Evolutionary conservation across 345 rosid species (phyloP).

Genomic region (Salix brachista): DNA sequence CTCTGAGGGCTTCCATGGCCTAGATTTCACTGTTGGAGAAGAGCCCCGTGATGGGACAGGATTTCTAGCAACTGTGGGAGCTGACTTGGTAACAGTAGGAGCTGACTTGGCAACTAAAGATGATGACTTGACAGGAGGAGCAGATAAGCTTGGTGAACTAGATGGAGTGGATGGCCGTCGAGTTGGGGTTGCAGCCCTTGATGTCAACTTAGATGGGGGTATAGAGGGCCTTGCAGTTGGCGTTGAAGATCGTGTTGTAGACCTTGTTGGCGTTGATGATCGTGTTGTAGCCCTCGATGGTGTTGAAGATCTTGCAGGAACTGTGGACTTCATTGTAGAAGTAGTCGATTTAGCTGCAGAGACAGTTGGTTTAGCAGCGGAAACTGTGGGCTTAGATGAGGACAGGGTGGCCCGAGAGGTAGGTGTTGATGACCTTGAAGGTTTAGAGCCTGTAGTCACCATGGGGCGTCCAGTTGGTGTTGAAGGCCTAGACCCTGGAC

Average conservation of each 20-base stretch:
- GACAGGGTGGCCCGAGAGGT: slow-evolving; percentile 68
- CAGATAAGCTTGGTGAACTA: slow-evolving; percentile 44
- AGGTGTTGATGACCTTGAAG: slow-evolving; percentile 81
- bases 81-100: slow-evolving; percentile 10
- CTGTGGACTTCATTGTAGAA: slow-evolving; percentile 45
- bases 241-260: slow-evolving; percentile 67
- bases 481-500: slow-evolving; percentile 86
- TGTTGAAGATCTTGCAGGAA: slow-evolving; percentile 74
- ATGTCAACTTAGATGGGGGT: slow-evolving; percentile 59
- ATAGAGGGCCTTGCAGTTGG: slow-evolving; percentile 75
- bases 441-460: slow-evolving; percentile 47
- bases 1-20: slow-evolving; percentile 98
- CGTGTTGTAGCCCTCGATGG: slow-evolving; percentile 73
- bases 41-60: slow-evolving; percentile 61
- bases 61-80: slow-evolving; percentile 11
- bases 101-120: slow-evolving; percentile 40
- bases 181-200: slow-evolving; percentile 88
- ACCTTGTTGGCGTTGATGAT: slow-evolving; percentile 81
- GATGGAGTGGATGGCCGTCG: slow-evolving; percentile 65
- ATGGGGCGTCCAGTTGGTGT: slow-evolving; percentile 83
- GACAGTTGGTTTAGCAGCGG: slow-evolving; percentile 32
- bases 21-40: slow-evolving; percentile 72
- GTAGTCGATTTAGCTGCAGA: slow-evolving; percentile 37
- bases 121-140: slow-evolving; percentile 44
- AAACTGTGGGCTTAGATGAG: slow-evolving; percentile 44